These are phyloP conservation scores for Saraca asoca DNA, from an alignment of 331 rosid genomes.

Conservation along the genomic window DNA sequence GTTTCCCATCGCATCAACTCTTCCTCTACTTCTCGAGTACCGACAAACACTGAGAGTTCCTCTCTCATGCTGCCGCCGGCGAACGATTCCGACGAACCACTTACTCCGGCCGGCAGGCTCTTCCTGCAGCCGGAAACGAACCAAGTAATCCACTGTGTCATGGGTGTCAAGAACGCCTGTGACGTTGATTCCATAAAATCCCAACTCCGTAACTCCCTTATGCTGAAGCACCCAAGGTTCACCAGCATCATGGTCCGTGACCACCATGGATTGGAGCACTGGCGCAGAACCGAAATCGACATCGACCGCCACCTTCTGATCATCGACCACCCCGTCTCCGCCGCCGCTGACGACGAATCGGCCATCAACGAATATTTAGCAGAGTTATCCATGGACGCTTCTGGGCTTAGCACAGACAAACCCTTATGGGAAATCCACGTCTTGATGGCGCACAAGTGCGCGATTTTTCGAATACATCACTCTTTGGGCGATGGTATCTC, in stretches of 20 bases:
- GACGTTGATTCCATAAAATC: constrained; percentile 49
- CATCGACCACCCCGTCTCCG: constrained; percentile 27
- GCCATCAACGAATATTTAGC: constrained; percentile 61
- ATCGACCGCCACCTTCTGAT: constrained; percentile 53
- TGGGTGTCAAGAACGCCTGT: constrained; percentile 57
- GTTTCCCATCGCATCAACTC: too few species aligned
- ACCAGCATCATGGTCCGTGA: constrained; percentile 67
- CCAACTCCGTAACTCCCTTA: constrained; percentile 41
- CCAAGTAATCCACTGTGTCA: constrained; percentile 59
- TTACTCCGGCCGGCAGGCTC: constrained; percentile 78
- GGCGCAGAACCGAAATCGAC: constrained; percentile 62
- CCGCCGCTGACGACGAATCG: constrained; percentile 17
- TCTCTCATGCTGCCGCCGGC: constrained; percentile 23
- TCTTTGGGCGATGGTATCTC: constrained; percentile 85
- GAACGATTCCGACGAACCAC: constrained; percentile 50
- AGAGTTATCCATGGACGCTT: constrained; percentile 36
- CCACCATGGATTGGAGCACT: constrained; percentile 63
- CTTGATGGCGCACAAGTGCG: constrained; percentile 58
- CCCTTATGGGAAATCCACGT: constrained; percentile 91
- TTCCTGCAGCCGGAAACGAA: constrained; percentile 58
- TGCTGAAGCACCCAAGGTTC: constrained; percentile 72
- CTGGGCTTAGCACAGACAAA: constrained; percentile 50
- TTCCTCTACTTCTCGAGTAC: too few species aligned
- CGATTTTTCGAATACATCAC: constrained; percentile 71
- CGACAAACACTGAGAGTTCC: too few species aligned